Evolutionary conservation across 495 filamentous ascomycete genomes (phyloP).

Genomic region (Chaetomium fimeti): DNA sequence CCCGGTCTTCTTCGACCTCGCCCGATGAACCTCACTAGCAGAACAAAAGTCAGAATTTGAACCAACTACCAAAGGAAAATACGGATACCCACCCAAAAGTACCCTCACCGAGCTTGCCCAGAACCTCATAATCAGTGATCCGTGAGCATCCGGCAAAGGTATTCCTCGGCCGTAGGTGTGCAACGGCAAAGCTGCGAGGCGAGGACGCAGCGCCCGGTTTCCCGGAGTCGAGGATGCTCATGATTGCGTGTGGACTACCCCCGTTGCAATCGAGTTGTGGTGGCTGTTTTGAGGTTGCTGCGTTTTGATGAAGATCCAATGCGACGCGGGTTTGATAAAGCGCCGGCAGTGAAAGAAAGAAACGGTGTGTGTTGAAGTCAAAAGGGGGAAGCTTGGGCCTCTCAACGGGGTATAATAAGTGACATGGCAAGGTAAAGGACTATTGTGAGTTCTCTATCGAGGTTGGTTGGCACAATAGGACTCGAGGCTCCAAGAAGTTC

Average conservation of each 20-base stretch:
- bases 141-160: constrained; percentile 81
- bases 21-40: constrained; percentile 84
- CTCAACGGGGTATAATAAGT: constrained; percentile 23
- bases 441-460: constrained; percentile 3
- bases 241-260: constrained; percentile 9
- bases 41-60: constrained; percentile 24
- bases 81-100: constrained; percentile 75
- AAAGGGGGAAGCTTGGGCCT: constrained; percentile 20
- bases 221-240: constrained; percentile 31
- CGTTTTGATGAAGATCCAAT: neutral
- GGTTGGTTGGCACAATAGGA: constrained; percentile 3
- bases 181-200: constrained; percentile 46
- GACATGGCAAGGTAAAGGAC: constrained; percentile 21
- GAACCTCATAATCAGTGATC: constrained; percentile 82
- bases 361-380: neutral
- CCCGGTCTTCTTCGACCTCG: constrained; percentile 69
- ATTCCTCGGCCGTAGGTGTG: constrained; percentile 45
- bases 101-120: constrained; percentile 92
- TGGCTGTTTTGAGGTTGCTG: neutral
- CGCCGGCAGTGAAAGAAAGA: neutral
- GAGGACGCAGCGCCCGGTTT: constrained; percentile 32
- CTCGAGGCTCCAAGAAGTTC: neutral
- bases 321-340: neutral
- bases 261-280: neutral
- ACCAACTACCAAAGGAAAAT: neutral